Evolutionary conservation across 148 eudicot species (phyloP), one percentile per base, ranked within the genome.

Genomic region (Rhododendron kiyosumense): DNA sequence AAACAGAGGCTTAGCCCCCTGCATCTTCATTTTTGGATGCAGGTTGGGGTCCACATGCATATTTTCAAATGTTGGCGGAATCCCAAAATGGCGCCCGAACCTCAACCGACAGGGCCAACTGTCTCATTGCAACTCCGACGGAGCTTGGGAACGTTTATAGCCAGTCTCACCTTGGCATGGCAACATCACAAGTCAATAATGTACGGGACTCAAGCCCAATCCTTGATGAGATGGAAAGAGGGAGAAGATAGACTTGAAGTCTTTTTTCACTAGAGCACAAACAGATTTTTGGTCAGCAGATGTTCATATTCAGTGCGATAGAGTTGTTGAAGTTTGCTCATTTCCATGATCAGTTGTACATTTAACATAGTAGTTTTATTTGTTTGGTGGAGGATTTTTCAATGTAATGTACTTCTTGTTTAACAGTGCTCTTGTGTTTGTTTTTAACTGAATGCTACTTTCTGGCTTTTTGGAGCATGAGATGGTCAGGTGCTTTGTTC

Each of bases 41-140:
- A 96, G 99, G 99, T 85, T 95, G 97, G 99, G 97, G 93, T 45
- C 99, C 99, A 17, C 94, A 94, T 88, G 89, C 95, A 9, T 96
- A 95, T 82, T 93, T 96, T 85, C 91, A 85, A 82, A 91, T 90
- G 95, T 89, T 95, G 59, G 95, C 92, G 24, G 92, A 91, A 30
- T 91, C 95, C 17, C 87, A 88, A 61, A 90, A 89, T 74, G 89
- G 84, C 28, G 52, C 83, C 85, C 93, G 87, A 84, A 61, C 89
- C 34, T 57, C 90, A 41, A 61, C 87, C 71, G 85, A 74, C 81
- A 81, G 57, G 30, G 61, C 18, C 12, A 86, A 87, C 73, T 84
- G 86, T 84, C 92, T 90, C 32, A 45, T 61, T 59, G 63, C 88
- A 49, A 87, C 85, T 20, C 88, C 93, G 22, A 75, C 92, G 8